These are phyloP conservation scores for Daldinia grandis DNA, from an alignment of 495 filamentous ascomycete species.

Conservation along the genomic window DNA sequence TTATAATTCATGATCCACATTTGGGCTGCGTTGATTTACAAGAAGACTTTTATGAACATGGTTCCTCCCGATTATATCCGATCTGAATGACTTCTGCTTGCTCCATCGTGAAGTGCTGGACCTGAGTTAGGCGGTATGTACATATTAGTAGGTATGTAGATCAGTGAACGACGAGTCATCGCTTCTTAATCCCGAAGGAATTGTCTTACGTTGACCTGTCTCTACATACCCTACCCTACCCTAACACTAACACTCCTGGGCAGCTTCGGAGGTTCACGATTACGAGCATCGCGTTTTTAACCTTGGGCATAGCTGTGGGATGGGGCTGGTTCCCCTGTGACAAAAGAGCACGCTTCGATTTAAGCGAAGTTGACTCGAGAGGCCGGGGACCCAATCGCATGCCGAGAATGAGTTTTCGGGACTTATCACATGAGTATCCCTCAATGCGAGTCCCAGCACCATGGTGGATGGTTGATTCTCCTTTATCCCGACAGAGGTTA, in stretches of 20 bases:
- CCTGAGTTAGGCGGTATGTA: background rate
- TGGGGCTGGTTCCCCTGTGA: conserved; percentile 14
- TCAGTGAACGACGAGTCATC: conserved; percentile 23
- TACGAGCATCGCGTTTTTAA: conserved; percentile 29
- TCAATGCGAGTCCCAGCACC: conserved; percentile 37
- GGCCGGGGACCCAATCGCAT: conserved; percentile 27
- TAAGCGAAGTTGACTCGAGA: conserved; percentile 39
- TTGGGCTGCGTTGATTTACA: conserved; percentile 18
- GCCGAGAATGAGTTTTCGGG: conserved; percentile 21
- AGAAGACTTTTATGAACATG: conserved; percentile 11
- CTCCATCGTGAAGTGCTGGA: background rate
- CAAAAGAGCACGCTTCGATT: conserved; percentile 10
- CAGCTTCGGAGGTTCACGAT: conserved; percentile 27
- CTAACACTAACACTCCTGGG: conserved; percentile 9
- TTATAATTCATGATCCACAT: conserved; percentile 33
- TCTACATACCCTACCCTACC: conserved; percentile 1
- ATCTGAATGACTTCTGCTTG: conserved; percentile 12
- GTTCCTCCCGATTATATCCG: conserved; percentile 31
- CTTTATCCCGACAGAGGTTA: conserved; percentile 38
- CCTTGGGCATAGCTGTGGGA: conserved; percentile 2
- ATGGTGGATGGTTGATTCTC: conserved; percentile 42
- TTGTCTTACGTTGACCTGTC: conserved; percentile 24
- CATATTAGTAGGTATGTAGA: no score
- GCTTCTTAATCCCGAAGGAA: conserved; percentile 25
- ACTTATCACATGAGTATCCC: conserved; percentile 41